These are phyloP conservation scores for Backusella westeae DNA, from an alignment of 192 early-diverging fungal genomes.

Conservation along the genomic window DNA sequence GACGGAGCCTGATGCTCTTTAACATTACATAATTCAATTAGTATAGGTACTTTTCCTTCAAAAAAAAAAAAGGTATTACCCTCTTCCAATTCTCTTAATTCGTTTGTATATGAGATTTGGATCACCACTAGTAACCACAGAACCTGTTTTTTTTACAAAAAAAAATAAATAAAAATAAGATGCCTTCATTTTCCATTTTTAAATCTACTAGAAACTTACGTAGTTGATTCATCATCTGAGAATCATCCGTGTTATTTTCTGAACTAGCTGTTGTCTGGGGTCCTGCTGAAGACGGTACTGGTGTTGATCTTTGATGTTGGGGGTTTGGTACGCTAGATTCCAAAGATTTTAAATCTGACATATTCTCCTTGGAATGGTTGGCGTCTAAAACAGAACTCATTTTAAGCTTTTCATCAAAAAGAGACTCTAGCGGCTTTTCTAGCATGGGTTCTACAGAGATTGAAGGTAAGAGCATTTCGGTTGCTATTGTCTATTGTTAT, in stretches of 20 bases:
- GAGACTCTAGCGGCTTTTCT: not conserved
- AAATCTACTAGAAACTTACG: constrained; percentile 40
- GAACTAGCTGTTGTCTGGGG: constrained; percentile 57
- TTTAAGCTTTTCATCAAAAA: not conserved
- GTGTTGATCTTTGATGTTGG: constrained; percentile 38
- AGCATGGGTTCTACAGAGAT: not conserved
- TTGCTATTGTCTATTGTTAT: not conserved
- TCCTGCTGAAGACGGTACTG: constrained; percentile 12
- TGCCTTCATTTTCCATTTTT: not conserved
- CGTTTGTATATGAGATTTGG: constrained; percentile 90
- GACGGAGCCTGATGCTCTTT: constrained; percentile 88
- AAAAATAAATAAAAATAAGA: not conserved
- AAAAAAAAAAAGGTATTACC: constrained; percentile 45
- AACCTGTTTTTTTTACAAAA: constrained; percentile 41
- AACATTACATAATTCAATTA: not conserved
- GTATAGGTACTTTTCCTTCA: not conserved
- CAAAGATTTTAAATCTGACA: not conserved
- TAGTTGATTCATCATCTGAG: constrained; percentile 93
- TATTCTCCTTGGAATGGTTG: not conserved
- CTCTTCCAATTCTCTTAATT: constrained; percentile 94
- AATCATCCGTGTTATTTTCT: constrained; percentile 82
- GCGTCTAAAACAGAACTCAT: not conserved
- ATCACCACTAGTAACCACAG: constrained; percentile 88
- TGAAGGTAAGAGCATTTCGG: not conserved
- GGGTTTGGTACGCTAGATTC: constrained; percentile 45